Conservation (phyloP, 2,329 filamentous ascomycete species). For the Myrmaecium sp. region DNA sequence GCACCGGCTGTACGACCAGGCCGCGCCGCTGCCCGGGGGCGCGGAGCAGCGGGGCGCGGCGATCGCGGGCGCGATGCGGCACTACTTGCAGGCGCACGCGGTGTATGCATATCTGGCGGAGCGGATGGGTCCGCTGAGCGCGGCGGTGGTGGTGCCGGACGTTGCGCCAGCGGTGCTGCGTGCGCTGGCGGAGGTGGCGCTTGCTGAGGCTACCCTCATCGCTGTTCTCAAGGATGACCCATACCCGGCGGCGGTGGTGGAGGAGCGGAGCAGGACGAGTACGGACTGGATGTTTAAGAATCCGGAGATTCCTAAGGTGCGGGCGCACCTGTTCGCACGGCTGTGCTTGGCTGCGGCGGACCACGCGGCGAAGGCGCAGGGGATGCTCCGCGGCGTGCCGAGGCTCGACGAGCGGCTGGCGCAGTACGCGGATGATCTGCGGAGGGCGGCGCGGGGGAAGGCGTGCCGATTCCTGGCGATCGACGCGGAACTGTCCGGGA, state of each 20-base stretch:
- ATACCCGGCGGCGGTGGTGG: conserved; percentile 66
- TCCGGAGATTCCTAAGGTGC: conserved; percentile 73
- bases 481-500: conserved; percentile 67
- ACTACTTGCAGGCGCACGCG: conserved; percentile 61
- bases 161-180: conserved; percentile 26
- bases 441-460: conserved; percentile 59
- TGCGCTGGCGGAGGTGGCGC: conserved; percentile 41
- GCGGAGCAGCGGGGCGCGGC: conserved; percentile 51
- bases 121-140: conserved; percentile 26
- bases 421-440: conserved; percentile 60
- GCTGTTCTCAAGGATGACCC: conserved; percentile 90
- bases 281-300: conserved; percentile 95
- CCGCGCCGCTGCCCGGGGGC: conserved; percentile 25
- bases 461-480: conserved; percentile 84
- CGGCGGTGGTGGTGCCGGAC: conserved; percentile 16
- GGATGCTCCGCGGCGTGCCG: conserved; percentile 25
- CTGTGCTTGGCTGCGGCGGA: conserved; percentile 78
- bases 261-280: conserved; percentile 65
- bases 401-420: conserved; percentile 49
- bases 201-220: conserved; percentile 78
- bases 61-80: conserved; percentile 57
- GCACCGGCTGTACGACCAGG: conserved; percentile 45
- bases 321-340: conserved; percentile 73
- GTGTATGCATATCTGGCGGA: conserved; percentile 57
- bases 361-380: conserved; percentile 59